These are phyloP conservation scores for Tetrapyrgos nigripes DNA, from an alignment of 1,284 basidiomycete species.

Conservation along the genomic window DNA sequence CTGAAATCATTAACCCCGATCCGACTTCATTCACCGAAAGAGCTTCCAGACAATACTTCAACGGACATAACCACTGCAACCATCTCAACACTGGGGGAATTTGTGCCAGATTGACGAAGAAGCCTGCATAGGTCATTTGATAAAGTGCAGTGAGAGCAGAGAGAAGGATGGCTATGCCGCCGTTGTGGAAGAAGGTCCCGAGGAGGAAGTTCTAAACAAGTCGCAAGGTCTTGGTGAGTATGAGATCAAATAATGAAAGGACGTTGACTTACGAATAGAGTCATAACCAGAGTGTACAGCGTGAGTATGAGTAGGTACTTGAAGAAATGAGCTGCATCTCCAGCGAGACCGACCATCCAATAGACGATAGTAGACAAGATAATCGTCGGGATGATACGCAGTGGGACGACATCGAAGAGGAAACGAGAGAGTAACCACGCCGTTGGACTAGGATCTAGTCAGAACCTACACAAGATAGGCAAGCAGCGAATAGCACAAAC, in stretches of 20 bases:
- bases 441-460: conserved; percentile 73
- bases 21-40: conserved; percentile 89
- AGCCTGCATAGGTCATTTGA: conserved; percentile 87
- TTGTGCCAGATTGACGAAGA: conserved; percentile 81
- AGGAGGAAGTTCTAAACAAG: conserved; percentile 85
- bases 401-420: conserved; percentile 84
- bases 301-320: conserved; percentile 83
- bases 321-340: conserved; percentile 75
- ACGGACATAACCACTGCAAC: conserved; percentile 81
- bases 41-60: conserved; percentile 83
- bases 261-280: conserved; percentile 70
- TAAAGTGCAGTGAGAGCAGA: conserved; percentile 79
- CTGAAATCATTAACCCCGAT: conserved; percentile 82
- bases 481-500: no score
- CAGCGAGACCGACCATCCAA: conserved; percentile 91
- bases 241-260: conserved; percentile 5
- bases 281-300: conserved; percentile 82
- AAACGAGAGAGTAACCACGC: conserved; percentile 88
- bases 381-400: conserved; percentile 86
- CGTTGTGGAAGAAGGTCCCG: conserved; percentile 80
- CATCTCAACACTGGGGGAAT: conserved; percentile 88
- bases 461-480: no score
- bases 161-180: conserved; percentile 87
- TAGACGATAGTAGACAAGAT: conserved; percentile 84
- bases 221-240: conserved; percentile 2